These are phyloP conservation scores for Myxozyma geophila DNA, from an alignment of 805 yeast species.

Conservation along the genomic window DNA sequence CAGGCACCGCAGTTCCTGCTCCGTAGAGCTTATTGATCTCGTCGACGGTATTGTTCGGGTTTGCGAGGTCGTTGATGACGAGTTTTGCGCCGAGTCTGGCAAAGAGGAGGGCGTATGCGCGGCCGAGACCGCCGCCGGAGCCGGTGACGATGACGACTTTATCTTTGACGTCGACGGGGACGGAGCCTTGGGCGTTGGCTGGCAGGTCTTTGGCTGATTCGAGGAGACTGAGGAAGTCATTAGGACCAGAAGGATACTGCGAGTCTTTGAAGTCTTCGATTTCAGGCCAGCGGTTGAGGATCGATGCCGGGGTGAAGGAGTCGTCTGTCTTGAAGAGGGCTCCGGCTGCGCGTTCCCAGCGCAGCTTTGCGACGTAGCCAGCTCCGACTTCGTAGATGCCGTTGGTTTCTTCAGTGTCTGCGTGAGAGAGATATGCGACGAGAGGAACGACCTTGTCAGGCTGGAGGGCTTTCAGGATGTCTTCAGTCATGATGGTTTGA, in stretches of 20 bases:
- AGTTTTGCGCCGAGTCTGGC: slow-evolving; percentile 94
- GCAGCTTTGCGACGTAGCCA: slow-evolving; percentile 85
- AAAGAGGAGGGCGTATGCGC: slow-evolving; percentile 80
- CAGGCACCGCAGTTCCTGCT: slow-evolving; percentile 84
- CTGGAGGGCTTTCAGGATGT: slow-evolving; percentile 73
- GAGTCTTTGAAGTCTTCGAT: slow-evolving; percentile 65
- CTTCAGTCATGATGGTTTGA: slow-evolving; percentile 83
- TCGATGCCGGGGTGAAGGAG: slow-evolving; percentile 81
- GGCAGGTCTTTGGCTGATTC: slow-evolving; percentile 58
- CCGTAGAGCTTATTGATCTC: slow-evolving; percentile 61
- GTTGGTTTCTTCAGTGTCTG: slow-evolving; percentile 63
- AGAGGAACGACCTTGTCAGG: slow-evolving; percentile 94
- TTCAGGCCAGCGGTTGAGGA: slow-evolving; percentile 66
- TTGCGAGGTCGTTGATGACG: slow-evolving; percentile 85
- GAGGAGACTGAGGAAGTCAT: slow-evolving; percentile 69
- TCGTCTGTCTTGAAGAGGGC: slow-evolving; percentile 78
- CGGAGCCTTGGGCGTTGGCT: slow-evolving; percentile 60
- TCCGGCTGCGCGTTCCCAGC: slow-evolving; percentile 95
- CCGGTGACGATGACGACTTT: slow-evolving; percentile 94
- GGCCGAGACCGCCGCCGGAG: slow-evolving; percentile 93
- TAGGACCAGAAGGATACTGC: slow-evolving; percentile 71
- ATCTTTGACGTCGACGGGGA: slow-evolving; percentile 64
- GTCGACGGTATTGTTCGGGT: slow-evolving; percentile 72
- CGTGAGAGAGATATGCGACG: slow-evolving; percentile 79
- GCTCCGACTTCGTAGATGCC: slow-evolving; percentile 92